Conservation (phyloP, 2,329 filamentous ascomycete genomes). For the Talaromyces sp. region DNA sequence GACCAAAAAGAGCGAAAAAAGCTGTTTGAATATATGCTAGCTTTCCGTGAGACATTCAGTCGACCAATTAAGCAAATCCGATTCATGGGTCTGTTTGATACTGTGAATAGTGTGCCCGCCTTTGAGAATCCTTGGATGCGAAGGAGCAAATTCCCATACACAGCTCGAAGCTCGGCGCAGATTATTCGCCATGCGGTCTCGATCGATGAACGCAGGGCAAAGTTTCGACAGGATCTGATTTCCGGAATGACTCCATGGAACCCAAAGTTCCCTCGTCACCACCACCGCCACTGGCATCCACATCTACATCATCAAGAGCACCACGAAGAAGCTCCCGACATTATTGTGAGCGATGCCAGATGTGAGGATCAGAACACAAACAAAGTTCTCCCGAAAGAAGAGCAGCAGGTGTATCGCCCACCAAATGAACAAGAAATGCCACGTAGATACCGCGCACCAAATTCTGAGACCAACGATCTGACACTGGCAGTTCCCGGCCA, state of each 20-base stretch:
- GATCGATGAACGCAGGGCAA: slow-evolving; percentile 53
- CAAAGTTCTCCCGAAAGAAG: not conserved
- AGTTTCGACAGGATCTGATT: slow-evolving; percentile 53
- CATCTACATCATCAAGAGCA: not conserved
- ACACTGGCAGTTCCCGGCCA: not conserved
- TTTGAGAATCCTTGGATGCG: slow-evolving; percentile 71
- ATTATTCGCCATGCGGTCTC: slow-evolving; percentile 53
- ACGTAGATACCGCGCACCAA: not conserved
- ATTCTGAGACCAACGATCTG: not conserved
- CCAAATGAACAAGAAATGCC: not conserved
- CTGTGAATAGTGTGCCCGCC: slow-evolving; percentile 70
- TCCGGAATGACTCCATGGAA: slow-evolving; percentile 35
- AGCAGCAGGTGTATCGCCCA: not conserved
- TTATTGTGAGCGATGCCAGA: not conserved
- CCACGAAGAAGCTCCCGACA: not conserved
- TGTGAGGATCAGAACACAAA: not conserved
- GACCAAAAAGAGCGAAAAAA: slow-evolving; percentile 14
- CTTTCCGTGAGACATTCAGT: not conserved
- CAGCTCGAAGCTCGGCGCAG: slow-evolving; percentile 48
- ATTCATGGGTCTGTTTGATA: slow-evolving; percentile 75
- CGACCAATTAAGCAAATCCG: slow-evolving; percentile 35
- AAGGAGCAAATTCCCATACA: slow-evolving; percentile 64
- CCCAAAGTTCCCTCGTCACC: not conserved
- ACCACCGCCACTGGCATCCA: not conserved
- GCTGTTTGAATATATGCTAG: slow-evolving; percentile 11